A percentile compares a stretch with the other conserved stretches of the same genome.
phyloP scores from a whole-genome alignment of 2,329 filamentous ascomycete species.

The Stemphylium lycopersici region DNA sequence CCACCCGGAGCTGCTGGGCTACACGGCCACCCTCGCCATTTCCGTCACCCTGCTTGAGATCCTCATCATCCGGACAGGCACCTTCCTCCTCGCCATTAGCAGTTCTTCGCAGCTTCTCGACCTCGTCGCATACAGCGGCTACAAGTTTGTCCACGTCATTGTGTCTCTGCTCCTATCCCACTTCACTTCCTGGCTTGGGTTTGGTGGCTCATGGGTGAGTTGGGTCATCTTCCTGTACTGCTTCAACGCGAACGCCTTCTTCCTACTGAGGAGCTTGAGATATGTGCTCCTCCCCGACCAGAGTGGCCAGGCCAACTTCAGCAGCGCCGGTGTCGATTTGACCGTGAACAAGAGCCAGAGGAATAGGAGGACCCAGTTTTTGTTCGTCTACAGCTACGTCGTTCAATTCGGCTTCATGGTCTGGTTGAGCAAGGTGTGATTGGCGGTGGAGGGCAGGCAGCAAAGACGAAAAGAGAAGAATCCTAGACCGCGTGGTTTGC shows the following conservation, averaged over 20 bases:
- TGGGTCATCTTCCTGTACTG: constrained; percentile 92
- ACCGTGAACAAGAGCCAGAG: constrained; percentile 78
- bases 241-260: constrained; percentile 92
- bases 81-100: constrained; percentile 91
- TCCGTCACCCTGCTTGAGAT: constrained; percentile 88
- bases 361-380: constrained; percentile 41
- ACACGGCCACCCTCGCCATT: constrained; percentile 83
- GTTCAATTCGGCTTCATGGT: constrained; percentile 97
- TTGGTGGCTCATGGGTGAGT: constrained; percentile 85
- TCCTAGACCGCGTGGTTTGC: no score
- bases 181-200: constrained; percentile 64
- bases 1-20: constrained; percentile 89
- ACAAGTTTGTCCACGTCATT: constrained; percentile 98
- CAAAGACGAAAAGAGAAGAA: no score
- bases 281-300: constrained; percentile 90
- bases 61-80: constrained; percentile 85
- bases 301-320: constrained; percentile 29
- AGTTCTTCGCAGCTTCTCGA: constrained; percentile 94
- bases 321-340: constrained; percentile 60
- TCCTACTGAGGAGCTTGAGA: constrained; percentile 90
- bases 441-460: not conserved
- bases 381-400: constrained; percentile 74
- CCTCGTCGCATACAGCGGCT: constrained; percentile 93
- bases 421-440: constrained; percentile 60
- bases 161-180: constrained; percentile 82